These are phyloP conservation scores for Ascocoryne sarcoides DNA, from an alignment of 2,329 filamentous ascomycete species.

Conservation along the genomic window DNA sequence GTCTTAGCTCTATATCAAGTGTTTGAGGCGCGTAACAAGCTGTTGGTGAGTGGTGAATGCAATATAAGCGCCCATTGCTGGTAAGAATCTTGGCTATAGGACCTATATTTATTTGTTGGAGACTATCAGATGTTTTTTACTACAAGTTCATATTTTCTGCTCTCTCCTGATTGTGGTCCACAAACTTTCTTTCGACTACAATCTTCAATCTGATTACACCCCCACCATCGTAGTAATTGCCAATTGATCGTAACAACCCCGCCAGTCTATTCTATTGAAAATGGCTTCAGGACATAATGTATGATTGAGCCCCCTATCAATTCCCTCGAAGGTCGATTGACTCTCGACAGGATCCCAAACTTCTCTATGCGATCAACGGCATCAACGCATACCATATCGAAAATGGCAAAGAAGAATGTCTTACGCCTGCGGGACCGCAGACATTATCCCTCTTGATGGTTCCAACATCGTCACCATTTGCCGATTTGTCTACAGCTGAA, in stretches of 20 bases:
- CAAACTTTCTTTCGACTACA: too few species aligned
- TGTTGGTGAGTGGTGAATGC: neutral
- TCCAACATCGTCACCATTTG: conserved; percentile 70
- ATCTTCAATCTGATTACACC: neutral
- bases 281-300: conserved; percentile 3
- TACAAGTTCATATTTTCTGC: neutral
- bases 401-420: conserved; percentile 72
- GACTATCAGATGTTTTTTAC: neutral
- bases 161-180: neutral
- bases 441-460: conserved; percentile 94
- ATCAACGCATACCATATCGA: conserved; percentile 88
- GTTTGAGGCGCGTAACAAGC: neutral
- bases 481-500: conserved; percentile 42
- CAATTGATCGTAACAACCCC: too few species aligned
- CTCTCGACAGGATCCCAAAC: conserved; percentile 44
- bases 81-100: neutral
- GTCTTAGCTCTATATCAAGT: neutral
- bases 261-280: too few species aligned
- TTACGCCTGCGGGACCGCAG: conserved; percentile 81
- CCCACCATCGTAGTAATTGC: neutral
- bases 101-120: neutral
- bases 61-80: neutral
- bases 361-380: conserved; percentile 66
- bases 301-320: neutral
- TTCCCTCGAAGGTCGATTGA: neutral